A percentile compares a stretch with the other conserved stretches of the same genome.
Conservation (phyloP, 441 rosid species). For the Sinapis alba region DNA sequence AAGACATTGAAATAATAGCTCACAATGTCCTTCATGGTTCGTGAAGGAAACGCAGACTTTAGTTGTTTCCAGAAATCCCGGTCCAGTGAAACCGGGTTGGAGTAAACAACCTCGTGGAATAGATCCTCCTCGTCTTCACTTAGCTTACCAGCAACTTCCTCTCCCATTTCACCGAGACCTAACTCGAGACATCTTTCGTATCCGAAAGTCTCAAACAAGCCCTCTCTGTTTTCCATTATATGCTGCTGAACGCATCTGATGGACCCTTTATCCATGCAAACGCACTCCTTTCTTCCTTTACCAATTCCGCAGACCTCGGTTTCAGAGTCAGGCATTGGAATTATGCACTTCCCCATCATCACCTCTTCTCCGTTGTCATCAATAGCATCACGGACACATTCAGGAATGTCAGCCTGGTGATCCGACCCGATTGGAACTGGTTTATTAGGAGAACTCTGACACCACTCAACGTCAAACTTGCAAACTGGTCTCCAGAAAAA, state of each 20-base stretch:
- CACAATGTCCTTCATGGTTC: constrained; percentile 49
- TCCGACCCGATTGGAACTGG: constrained; percentile 61
- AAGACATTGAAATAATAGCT: constrained; percentile 71
- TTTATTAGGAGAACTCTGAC: constrained; percentile 51
- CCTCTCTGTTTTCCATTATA: constrained; percentile 53
- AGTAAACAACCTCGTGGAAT: constrained; percentile 50
- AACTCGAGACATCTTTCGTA: constrained; percentile 38
- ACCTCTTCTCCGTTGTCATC: constrained; percentile 39
- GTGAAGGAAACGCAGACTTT: constrained; percentile 47
- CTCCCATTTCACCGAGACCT: constrained; percentile 65
- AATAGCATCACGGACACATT: constrained; percentile 36
- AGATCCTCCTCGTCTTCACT: constrained; percentile 53
- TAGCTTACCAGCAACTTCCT: constrained; percentile 55
- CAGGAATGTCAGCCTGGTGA: constrained; percentile 67
- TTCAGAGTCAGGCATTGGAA: constrained; percentile 50
- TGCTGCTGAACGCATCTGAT: constrained; percentile 60
- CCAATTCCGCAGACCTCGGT: constrained; percentile 25
- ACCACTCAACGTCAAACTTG: constrained; percentile 44
- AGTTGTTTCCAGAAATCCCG: constrained; percentile 59
- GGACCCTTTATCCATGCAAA: constrained; percentile 55
- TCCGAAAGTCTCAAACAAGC: constrained; percentile 43
- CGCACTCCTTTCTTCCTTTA: constrained; percentile 44
- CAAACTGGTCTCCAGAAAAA: constrained; percentile 38
- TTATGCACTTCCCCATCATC: constrained; percentile 46
- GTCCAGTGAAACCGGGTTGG: constrained; percentile 51